Percentiles rank a stretch among this genome's conserved stretches.
phyloP scores from a whole-genome alignment of 257 asterid species.

The Gentiana dahurica region DNA sequence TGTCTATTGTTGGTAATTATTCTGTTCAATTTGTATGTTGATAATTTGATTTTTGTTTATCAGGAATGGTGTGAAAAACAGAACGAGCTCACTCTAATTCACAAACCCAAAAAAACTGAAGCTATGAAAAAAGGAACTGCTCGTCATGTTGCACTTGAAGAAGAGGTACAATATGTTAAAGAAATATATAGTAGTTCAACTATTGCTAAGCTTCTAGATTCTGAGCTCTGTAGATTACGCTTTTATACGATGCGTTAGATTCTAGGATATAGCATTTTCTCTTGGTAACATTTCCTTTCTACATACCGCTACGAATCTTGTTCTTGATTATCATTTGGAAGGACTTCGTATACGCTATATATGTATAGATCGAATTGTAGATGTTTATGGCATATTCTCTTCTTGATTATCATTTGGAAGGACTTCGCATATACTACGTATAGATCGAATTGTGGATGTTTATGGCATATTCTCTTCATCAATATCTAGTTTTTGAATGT shows the following conservation, averaged over 20 bases:
- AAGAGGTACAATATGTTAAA: slow-evolving; percentile 41
- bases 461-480: not conserved
- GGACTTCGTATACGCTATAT: too few relatives aligned
- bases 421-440: too few relatives aligned
- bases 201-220: not conserved
- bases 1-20: not conserved
- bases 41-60: not conserved
- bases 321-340: too few relatives aligned
- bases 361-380: not conserved
- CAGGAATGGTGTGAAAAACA: slow-evolving; percentile 99
- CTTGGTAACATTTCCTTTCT: too few relatives aligned
- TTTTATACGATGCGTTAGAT: too few relatives aligned
- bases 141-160: slow-evolving; percentile 72
- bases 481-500: not conserved
- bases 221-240: not conserved
- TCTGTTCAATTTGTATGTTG: not conserved
- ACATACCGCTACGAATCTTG: too few relatives aligned
- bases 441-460: not conserved
- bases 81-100: slow-evolving; percentile 50
- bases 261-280: too few relatives aligned
- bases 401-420: too few relatives aligned
- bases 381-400: not conserved
- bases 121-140: slow-evolving; percentile 86
- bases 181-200: not conserved
- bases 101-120: slow-evolving; percentile 45